Evolutionary conservation across 2,329 filamentous ascomycete genomes (phyloP), one percentile per base, ranked within the genome.

Genomic region (Waltergamsia citrina): DNA sequence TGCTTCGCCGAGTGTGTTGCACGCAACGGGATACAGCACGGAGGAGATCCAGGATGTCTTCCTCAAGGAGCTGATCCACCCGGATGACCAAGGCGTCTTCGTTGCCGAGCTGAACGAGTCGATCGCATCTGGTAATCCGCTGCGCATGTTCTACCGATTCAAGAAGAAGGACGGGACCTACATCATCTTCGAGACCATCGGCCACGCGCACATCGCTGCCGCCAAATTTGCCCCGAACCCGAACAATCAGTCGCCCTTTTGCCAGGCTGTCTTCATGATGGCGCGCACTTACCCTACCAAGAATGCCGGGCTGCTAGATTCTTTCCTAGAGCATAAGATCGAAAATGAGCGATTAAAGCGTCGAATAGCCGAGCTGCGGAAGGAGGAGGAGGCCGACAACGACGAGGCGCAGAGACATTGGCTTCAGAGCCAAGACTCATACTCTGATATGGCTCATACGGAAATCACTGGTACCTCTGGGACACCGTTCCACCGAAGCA

Each of bases 261-360:
- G 87, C 54, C 78, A 85, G 47, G 88, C 88, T 24, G 85, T 95
- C 46, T 95, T 95, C 54, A 84, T 96, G 67, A 90, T 94, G 78
- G 79, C 85, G 7, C 74, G 88, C 15, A 85, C 85, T 2, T 94
- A 95, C 54, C 87, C 86, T 5, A 93, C 84, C 20, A 88, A 84
- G 59, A 94, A 90, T 51, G 81, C 86, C 2, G 75, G 74, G 4
- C 68, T 95, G 9, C 68, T 95, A 15, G 88, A 96, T 59, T 93
- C 87, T 0, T 95, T 95, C 49, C 67, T 96, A 19, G 90, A 96
- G 54, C 88, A 95, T 62, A 95, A 95, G 59, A 90, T 94, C 35
- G 90, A 95, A 56, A 94, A 95, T 49, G 87, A 94, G 61, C 76
- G 88, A 5, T 60, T 96, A 32, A 78, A 77, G 48, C 82, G 85